Conservation (phyloP, 768 basidiomycete species). For the Harrya chromipes region DNA sequence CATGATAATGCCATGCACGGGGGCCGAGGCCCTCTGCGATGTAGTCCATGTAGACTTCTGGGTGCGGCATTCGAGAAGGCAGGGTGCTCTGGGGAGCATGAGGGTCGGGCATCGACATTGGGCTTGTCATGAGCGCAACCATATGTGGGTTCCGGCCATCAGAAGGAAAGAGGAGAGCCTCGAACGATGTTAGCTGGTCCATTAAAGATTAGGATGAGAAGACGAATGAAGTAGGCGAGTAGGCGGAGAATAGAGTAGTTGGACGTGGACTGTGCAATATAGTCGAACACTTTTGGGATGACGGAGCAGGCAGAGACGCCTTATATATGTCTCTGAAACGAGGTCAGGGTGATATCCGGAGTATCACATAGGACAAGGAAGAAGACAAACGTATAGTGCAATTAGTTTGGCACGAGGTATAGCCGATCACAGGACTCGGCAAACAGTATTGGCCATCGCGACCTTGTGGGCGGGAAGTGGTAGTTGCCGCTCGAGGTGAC, state of each 20-base stretch:
- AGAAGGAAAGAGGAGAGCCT: conserved; percentile 75
- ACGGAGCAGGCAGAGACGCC: conserved; percentile 17
- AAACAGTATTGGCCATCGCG: conserved; percentile 8
- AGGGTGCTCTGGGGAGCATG: conserved; percentile 44
- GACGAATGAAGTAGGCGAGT: conserved; percentile 12
- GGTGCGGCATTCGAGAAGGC: conserved; percentile 70
- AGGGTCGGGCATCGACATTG: conserved; percentile 39
- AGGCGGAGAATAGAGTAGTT: conserved; percentile 20
- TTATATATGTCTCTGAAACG: conserved; percentile 37
- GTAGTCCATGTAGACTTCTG: conserved; percentile 84
- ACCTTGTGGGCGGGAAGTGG: conserved; percentile 4
- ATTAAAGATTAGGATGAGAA: conserved; percentile 35
- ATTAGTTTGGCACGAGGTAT: conserved; percentile 37
- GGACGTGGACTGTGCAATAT: conserved; percentile 18
- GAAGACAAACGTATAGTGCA: conserved; percentile 24
- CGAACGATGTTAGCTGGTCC: conserved; percentile 62
- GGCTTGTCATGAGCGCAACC: conserved; percentile 75
- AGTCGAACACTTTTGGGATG: conserved; percentile 20
- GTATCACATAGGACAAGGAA: conserved; percentile 22
- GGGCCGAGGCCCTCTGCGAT: conserved; percentile 70
- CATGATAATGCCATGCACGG: conserved; percentile 72
- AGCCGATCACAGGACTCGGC: conserved; percentile 21
- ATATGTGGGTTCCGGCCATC: conserved; percentile 74
- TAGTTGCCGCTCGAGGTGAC: not conserved
- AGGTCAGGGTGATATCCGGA: conserved; percentile 36